These are phyloP conservation scores for Blastocystis sp. DNA, from an alignment of 352 stramenopile species.

Conservation along the genomic window DNA sequence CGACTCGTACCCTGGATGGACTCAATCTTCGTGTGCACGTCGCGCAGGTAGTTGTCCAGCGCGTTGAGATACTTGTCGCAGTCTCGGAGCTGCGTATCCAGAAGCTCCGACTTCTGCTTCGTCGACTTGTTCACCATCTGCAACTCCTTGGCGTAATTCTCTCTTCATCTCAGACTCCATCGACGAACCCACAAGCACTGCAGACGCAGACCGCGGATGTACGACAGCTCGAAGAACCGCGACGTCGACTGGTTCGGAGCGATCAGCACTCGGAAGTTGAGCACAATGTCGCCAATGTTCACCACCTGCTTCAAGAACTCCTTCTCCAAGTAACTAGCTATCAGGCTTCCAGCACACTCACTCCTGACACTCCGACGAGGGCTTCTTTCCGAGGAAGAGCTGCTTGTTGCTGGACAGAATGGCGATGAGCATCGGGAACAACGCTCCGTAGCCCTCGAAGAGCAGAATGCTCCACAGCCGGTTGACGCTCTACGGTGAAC, in stretches of 20 bases:
- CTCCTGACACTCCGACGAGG: background rate
- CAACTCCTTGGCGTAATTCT: background rate
- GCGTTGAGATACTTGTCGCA: background rate
- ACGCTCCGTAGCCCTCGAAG: slow-evolving; percentile 35
- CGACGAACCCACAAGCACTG: background rate
- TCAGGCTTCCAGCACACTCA: background rate
- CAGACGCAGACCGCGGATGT: background rate
- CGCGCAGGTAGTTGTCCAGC: background rate
- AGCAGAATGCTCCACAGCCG: slow-evolving; percentile 40
- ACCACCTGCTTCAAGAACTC: background rate
- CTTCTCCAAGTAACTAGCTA: slow-evolving; percentile 6
- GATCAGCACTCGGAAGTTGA: slow-evolving; percentile 33
- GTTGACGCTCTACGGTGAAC: background rate
- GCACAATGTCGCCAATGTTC: background rate
- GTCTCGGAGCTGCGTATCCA: background rate
- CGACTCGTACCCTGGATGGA: background rate
- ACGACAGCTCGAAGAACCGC: slow-evolving; percentile 25
- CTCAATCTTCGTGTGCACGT: background rate
- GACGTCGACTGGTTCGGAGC: slow-evolving; percentile 46
- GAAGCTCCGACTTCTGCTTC: background rate
- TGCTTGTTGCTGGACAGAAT: slow-evolving; percentile 30
- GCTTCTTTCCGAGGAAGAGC: background rate
- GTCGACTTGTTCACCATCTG: background rate
- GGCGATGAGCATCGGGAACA: slow-evolving; percentile 24
- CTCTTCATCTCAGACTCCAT: background rate